Conservation (phyloP, 805 yeast genomes). For the Metschnikowia cubensis region DNA sequence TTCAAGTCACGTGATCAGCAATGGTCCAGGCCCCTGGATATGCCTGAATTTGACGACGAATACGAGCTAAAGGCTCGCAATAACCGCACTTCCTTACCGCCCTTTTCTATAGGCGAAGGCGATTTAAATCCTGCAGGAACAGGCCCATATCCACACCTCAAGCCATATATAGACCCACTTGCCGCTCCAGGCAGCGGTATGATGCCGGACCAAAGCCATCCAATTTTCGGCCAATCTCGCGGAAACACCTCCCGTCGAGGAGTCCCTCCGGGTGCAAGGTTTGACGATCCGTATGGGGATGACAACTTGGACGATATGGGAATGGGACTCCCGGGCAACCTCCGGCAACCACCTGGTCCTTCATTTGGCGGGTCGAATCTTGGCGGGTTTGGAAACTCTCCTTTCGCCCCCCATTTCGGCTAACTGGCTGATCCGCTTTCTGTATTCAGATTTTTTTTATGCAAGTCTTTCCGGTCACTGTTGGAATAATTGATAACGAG, state of each 20-base stretch:
- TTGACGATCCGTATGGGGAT: constrained; percentile 47
- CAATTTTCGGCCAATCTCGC: constrained; percentile 37
- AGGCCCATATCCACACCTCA: constrained; percentile 38
- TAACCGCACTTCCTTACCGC: constrained; percentile 4
- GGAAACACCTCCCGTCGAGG: constrained; percentile 30
- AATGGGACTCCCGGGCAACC: constrained; percentile 38
- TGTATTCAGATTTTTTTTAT: no score
- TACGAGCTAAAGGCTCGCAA: constrained; percentile 30
- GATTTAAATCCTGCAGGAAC: constrained; percentile 50
- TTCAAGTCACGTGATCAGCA: neutral
- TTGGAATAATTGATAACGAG: no score
- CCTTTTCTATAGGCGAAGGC: constrained; percentile 43
- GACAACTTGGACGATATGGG: constrained; percentile 44
- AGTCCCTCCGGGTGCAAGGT: constrained; percentile 47
- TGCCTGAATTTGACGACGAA: constrained; percentile 55
- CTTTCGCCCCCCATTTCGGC: neutral
- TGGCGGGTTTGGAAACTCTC: constrained; percentile 1
- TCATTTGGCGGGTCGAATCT: constrained; percentile 1
- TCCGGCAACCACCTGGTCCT: constrained; percentile 5
- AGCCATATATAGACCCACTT: constrained; percentile 44
- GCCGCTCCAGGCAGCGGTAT: constrained; percentile 35
- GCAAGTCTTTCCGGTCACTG: no score
- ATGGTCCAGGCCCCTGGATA: constrained; percentile 27
- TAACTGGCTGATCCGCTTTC: neutral
- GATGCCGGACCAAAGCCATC: constrained; percentile 51